Conservation (phyloP, 768 basidiomycete species). For the Hypholoma sublateritium region DNA sequence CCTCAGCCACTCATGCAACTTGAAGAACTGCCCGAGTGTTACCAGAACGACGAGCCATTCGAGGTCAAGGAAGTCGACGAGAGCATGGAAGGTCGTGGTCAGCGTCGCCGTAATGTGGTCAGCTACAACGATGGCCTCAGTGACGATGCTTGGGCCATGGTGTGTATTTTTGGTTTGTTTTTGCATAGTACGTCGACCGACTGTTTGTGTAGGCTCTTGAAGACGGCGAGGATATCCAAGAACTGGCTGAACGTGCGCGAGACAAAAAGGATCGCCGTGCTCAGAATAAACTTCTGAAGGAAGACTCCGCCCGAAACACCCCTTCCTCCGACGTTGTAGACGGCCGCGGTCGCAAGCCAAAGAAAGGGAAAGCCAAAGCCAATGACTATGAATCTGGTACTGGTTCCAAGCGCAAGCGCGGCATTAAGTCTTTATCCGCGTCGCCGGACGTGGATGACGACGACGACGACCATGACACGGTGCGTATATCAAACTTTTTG, state of each 20-base stretch:
- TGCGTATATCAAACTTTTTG: conserved; percentile 31
- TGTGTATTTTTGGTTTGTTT: conserved; percentile 20
- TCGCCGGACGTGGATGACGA: conserved; percentile 72
- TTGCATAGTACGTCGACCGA: neutral
- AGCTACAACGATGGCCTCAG: conserved; percentile 92
- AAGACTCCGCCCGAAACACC: conserved; percentile 61
- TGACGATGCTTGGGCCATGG: conserved; percentile 92
- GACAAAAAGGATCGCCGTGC: conserved; percentile 66
- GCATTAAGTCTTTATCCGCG: conserved; percentile 69
- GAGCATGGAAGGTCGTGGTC: conserved; percentile 78
- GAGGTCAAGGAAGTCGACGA: conserved; percentile 61
- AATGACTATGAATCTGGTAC: conserved; percentile 49
- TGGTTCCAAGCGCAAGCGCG: conserved; percentile 77
- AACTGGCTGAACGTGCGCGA: conserved; percentile 63
- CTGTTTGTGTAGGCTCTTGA: conserved; percentile 56
- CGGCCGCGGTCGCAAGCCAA: conserved; percentile 61
- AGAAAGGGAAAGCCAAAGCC: conserved; percentile 65
- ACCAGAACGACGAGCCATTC: conserved; percentile 82
- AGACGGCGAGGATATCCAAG: conserved; percentile 78
- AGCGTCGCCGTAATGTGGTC: conserved; percentile 79
- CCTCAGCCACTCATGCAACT: conserved; percentile 78
- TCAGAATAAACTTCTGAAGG: conserved; percentile 57
- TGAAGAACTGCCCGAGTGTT: conserved; percentile 91
- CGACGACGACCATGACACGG: conserved; percentile 71
- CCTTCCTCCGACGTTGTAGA: conserved; percentile 61